Evolutionary conservation across 805 yeast species (phyloP).

Genomic region (Lipomyces yamadae): DNA sequence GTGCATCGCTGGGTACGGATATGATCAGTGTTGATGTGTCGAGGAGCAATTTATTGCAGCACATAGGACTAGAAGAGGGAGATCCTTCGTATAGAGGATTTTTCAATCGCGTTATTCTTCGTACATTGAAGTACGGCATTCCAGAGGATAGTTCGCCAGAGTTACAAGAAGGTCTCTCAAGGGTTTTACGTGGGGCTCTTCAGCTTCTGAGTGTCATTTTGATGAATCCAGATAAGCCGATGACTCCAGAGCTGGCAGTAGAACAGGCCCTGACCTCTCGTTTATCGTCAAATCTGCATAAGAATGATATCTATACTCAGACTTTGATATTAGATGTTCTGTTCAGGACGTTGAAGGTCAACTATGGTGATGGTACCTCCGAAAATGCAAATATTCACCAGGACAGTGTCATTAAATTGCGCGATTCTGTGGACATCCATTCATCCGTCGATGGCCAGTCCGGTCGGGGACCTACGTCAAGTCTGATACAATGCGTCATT

Average conservation of each 20-base stretch:
- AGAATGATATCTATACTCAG: constrained; percentile 36
- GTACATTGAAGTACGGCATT: constrained; percentile 35
- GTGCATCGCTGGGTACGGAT: constrained; percentile 60
- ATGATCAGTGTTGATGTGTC: constrained; percentile 48
- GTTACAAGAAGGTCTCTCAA: constrained; percentile 33
- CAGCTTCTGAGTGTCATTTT: constrained; percentile 34
- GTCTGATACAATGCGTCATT: constrained; percentile 51
- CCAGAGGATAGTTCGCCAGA: constrained; percentile 35
- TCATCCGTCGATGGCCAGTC: constrained; percentile 14
- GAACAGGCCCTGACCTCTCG: constrained; percentile 36
- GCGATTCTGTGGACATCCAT: constrained; percentile 29
- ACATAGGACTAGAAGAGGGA: constrained; percentile 37
- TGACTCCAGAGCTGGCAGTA: constrained; percentile 30
- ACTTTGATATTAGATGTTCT: constrained; percentile 34
- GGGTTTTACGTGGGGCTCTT: constrained; percentile 36
- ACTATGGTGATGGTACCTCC: constrained; percentile 25
- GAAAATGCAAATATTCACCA: constrained; percentile 29
- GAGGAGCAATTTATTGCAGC: constrained; percentile 35
- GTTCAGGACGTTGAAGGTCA: constrained; percentile 34
- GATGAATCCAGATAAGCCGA: constrained; percentile 24
- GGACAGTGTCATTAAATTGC: constrained; percentile 35
- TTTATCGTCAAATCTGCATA: constrained; percentile 28
- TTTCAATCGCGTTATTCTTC: constrained; percentile 34
- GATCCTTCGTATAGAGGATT: constrained; percentile 38
- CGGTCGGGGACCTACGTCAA: constrained; percentile 31